Evolutionary conservation across 768 basidiomycete species (phyloP), one percentile per base, ranked within the genome.

Genomic region (Leccinum boreale): DNA sequence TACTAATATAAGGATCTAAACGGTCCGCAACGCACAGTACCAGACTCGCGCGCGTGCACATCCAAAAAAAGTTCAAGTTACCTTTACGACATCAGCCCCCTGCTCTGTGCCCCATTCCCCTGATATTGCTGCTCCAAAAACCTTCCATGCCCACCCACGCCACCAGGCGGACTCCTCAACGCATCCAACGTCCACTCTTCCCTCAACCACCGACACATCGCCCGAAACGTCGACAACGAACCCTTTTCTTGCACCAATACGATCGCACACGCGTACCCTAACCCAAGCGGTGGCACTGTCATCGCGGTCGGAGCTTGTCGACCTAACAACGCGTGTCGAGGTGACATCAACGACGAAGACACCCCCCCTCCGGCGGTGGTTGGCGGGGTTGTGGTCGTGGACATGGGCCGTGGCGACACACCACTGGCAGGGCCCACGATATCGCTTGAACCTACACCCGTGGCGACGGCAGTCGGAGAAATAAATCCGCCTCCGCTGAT

Each of bases 201-300:
- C 67, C 86, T 82, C 63, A 95, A 70, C 62, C 82, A 81, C 67
- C 82, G 82, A 78, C 88, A 91, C 11, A 94, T 78, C 5, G 80
- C 75, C 71, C 86, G 87, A 77, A 97, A 96, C 48, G 90, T 87
- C 55, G 92, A 88, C 67, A 89, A 80, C 6, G 93, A 91, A 24
- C 95, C 95, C 73, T 94, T 97, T 78, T 97, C 94, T 62, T 91
- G 86, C 23, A 90, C 81, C 64, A 98, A 75, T 55, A 86, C 85
- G 59, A 95, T 81, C 45, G 84, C 85, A 45, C 89, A 90, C 55
- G 77, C 70, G 62, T 78, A 83, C n/a, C 66, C 71, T 10, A 56
- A 53, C 31, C 58, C 55, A 31, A 69, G 66, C 31, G 39, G 39
- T n/a, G 4, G 17, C 39, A 10, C 39, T 42, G 39, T 42, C n/a